These are phyloP conservation scores for Euphorbia peplus DNA, from an alignment of 345 rosid genomes.

Conservation along the genomic window DNA sequence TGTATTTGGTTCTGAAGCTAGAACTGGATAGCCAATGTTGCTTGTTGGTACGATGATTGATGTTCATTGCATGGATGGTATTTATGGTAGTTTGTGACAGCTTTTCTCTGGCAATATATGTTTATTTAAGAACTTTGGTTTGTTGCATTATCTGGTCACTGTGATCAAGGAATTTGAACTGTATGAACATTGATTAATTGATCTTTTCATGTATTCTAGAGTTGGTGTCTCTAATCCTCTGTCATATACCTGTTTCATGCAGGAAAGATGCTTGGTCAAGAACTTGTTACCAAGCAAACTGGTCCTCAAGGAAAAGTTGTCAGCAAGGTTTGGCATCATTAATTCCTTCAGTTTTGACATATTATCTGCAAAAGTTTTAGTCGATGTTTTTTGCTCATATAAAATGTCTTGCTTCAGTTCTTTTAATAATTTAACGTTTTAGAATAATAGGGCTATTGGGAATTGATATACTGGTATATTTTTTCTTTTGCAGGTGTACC, in stretches of 20 bases:
- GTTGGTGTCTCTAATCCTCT: neutral
- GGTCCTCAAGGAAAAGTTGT: constrained; percentile 97
- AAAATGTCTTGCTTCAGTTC: neutral
- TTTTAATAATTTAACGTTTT: neutral
- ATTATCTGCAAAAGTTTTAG: neutral
- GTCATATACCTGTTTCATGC: constrained; percentile 21
- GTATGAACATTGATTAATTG: neutral
- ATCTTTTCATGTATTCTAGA: neutral
- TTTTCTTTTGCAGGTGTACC: constrained; percentile 66
- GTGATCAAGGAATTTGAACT: neutral
- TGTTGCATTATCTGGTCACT: neutral
- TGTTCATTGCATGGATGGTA: neutral
- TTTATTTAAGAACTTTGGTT: neutral
- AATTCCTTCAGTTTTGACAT: neutral
- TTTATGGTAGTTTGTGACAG: neutral
- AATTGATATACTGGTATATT: constrained; percentile 5
- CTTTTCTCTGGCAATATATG: neutral
- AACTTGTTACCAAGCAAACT: constrained; percentile 96
- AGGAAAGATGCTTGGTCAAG: constrained; percentile 98
- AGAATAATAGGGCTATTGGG: neutral
- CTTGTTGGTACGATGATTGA: neutral
- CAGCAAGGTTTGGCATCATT: constrained; percentile 69
- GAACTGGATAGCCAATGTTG: neutral
- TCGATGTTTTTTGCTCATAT: neutral
- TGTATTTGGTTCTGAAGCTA: neutral